Evolutionary conservation across 1,284 basidiomycete species (phyloP).

Genomic region (Pseudozyma thailandica): DNA sequence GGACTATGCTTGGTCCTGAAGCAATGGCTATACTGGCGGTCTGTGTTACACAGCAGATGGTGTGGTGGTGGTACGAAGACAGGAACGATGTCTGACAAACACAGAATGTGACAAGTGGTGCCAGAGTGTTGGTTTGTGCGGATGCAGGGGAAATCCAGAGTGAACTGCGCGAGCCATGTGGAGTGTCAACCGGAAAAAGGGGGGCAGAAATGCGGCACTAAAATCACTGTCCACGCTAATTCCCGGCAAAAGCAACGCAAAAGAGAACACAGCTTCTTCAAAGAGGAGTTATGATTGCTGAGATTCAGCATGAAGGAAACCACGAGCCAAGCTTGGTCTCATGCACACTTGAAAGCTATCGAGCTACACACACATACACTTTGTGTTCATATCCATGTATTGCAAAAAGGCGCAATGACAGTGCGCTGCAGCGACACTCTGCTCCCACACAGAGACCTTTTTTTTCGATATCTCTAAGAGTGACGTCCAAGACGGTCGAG

Average conservation of each 20-base stretch:
- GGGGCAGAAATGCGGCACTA: neutral
- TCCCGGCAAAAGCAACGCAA: too few species aligned
- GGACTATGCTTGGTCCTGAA: too few species aligned
- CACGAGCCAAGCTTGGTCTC: too few species aligned
- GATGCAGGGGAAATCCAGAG: constrained; percentile 8
- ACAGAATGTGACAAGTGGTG: neutral
- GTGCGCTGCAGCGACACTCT: neutral
- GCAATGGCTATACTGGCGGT: too few species aligned
- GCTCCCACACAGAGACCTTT: neutral
- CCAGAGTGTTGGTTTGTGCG: neutral
- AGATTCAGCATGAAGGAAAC: too few species aligned
- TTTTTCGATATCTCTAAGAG: constrained; percentile 32
- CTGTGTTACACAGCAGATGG: too few species aligned
- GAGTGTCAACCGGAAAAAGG: neutral
- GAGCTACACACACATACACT: too few species aligned
- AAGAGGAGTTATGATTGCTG: too few species aligned
- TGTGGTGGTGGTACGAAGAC: neutral
- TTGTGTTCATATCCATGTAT: constrained; percentile 8
- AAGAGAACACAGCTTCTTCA: too few species aligned
- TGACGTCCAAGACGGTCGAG: constrained; percentile 64
- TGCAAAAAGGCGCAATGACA: constrained; percentile 6
- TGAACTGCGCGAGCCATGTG: neutral
- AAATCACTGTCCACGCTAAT: too few species aligned
- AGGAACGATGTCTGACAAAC: neutral
- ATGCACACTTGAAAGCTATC: too few species aligned